These are phyloP conservation scores for Didymella pinodella DNA, from an alignment of 2,329 filamentous ascomycete genomes.

Conservation along the genomic window DNA sequence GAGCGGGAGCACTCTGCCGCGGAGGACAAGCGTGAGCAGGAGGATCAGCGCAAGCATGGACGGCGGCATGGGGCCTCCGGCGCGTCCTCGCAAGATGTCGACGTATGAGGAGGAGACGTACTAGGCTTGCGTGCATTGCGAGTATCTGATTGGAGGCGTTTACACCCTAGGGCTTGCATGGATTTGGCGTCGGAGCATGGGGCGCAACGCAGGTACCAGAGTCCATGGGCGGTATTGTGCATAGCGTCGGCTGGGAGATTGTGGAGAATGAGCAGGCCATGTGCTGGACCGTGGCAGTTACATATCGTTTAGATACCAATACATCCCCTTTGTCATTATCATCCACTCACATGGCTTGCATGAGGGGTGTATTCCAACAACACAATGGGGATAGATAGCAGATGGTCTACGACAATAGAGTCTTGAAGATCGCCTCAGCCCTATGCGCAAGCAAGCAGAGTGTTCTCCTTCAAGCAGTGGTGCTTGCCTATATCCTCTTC, in stretches of 20 bases:
- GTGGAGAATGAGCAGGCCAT: constrained; percentile 16
- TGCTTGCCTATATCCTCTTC: not conserved
- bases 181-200: constrained; percentile 16
- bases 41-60: constrained; percentile 52
- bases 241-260: constrained; percentile 3
- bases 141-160: constrained; percentile 12
- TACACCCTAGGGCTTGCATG: constrained; percentile 12
- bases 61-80: constrained; percentile 57
- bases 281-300: constrained; percentile 25
- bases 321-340: constrained; percentile 40
- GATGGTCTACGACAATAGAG: too few species aligned
- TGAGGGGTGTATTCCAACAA: too few species aligned
- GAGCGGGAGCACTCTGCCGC: constrained; percentile 55
- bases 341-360: too few species aligned
- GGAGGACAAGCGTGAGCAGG: constrained; percentile 60
- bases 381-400: too few species aligned
- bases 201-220: constrained; percentile 13
- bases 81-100: constrained; percentile 60
- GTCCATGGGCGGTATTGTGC: constrained; percentile 3
- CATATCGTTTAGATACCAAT: constrained; percentile 41
- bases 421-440: not conserved
- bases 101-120: constrained; percentile 64
- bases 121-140: constrained; percentile 36
- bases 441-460: too few species aligned
- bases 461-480: not conserved